Evolutionary conservation across 1,139 yeast genomes (phyloP).

Genomic region (Pichia sp.): DNA sequence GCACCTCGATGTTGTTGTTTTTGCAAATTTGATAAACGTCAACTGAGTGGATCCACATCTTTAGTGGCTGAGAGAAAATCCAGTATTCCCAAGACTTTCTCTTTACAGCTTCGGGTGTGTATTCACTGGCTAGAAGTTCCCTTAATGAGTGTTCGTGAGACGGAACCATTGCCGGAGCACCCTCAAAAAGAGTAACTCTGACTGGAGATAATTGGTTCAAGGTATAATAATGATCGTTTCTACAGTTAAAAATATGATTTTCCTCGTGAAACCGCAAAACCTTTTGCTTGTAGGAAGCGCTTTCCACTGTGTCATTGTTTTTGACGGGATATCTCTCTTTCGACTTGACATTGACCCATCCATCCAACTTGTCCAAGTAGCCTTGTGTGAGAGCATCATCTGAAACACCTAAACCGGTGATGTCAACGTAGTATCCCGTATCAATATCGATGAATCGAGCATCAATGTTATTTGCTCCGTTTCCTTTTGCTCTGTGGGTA

Average conservation of each 20-base stretch:
- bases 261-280: conserved; percentile 9
- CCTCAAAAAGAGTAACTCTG: conserved; percentile 39
- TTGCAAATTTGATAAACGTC: not conserved
- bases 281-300: conserved; percentile 7
- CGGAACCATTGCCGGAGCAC: conserved; percentile 39
- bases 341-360: not conserved
- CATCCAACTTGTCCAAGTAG: not conserved
- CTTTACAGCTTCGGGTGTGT: conserved; percentile 6
- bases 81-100: conserved; percentile 27
- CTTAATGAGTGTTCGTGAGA: conserved; percentile 25
- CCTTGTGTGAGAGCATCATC: conserved; percentile 5
- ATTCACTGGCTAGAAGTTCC: conserved; percentile 26
- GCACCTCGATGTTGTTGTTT: not conserved
- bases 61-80: conserved; percentile 16
- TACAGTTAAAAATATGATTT: conserved; percentile 32
- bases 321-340: not conserved
- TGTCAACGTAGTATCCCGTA: conserved; percentile 68
- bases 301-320: not conserved
- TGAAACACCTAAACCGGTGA: conserved; percentile 38
- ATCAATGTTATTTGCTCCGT: conserved; percentile 62
- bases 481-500: conserved; percentile 31
- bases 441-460: conserved; percentile 75
- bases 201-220: conserved; percentile 34
- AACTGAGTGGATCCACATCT: conserved; percentile 17
- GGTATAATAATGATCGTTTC: conserved; percentile 37